Percentiles rank a stretch among this genome's conserved stretches.
These are phyloP conservation scores for Cryptomeria japonica DNA, from an alignment of 75 land plant species.

Conservation along the genomic window DNA sequence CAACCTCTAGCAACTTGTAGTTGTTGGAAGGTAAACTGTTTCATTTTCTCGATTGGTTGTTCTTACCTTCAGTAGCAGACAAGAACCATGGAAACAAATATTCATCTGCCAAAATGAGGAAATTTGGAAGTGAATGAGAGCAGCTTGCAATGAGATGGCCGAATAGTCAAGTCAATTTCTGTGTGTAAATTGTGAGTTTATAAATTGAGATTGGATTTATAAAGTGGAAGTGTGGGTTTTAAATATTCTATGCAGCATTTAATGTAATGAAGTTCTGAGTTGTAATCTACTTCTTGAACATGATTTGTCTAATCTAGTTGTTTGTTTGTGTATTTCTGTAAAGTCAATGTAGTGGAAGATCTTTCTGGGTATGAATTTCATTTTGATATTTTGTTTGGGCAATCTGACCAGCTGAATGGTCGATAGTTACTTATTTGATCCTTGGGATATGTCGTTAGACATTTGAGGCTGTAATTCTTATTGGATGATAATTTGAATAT, in stretches of 20 bases:
- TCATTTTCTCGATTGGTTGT: neutral
- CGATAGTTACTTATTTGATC: neutral
- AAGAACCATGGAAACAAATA: neutral
- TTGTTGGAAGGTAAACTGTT: neutral
- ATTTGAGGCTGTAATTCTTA: neutral
- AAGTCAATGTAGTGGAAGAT: neutral
- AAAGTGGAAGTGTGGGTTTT: neutral
- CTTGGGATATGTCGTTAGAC: neutral
- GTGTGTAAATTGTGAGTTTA: neutral
- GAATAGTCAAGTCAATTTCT: too few relatives aligned
- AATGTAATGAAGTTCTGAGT: neutral
- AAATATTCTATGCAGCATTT: neutral
- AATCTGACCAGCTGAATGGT: neutral
- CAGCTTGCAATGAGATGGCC: neutral
- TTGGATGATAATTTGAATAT: neutral
- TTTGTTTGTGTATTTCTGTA: neutral
- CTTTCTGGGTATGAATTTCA: neutral
- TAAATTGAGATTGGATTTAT: too few relatives aligned
- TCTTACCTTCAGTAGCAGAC: neutral
- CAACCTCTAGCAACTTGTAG: neutral
- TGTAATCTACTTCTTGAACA: neutral
- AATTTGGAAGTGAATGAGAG: too few relatives aligned
- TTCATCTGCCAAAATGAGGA: neutral
- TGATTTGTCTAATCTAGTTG: neutral
- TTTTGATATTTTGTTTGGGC: neutral